Percentiles rank a stretch among this genome's conserved stretches.
Conservation (phyloP, 805 yeast species). For the Candida sanyiensis region DNA sequence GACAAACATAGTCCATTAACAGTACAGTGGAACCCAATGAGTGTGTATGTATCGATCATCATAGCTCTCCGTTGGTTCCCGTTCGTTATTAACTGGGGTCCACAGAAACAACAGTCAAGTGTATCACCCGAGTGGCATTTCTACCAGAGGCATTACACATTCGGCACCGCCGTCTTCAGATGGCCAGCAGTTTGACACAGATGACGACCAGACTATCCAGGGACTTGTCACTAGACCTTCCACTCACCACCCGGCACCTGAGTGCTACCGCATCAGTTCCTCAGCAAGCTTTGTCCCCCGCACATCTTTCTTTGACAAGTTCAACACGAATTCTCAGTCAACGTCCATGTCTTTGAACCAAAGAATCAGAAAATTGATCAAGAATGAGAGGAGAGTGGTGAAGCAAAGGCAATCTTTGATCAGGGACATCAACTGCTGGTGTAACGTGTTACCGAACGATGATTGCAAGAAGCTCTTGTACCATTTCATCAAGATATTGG, state of each 20-base stretch:
- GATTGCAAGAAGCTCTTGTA: constrained; percentile 35
- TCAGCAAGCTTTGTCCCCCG: constrained; percentile 17
- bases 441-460: constrained; percentile 32
- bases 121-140: constrained; percentile 14
- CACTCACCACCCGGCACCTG: constrained; percentile 5
- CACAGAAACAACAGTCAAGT: constrained; percentile 7
- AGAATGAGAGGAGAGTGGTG: constrained; percentile 34
- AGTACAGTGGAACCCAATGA: neutral
- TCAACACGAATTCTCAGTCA: constrained; percentile 18
- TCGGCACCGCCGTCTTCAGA: constrained; percentile 11
- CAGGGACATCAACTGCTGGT: constrained; percentile 40
- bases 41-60: neutral
- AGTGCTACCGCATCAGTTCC: constrained; percentile 4
- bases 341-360: constrained; percentile 29
- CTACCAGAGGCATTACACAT: constrained; percentile 12
- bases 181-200: constrained; percentile 7
- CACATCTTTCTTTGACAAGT: constrained; percentile 23
- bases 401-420: constrained; percentile 34
- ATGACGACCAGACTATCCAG: constrained; percentile 14
- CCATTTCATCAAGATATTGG: constrained; percentile 36
- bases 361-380: constrained; percentile 33
- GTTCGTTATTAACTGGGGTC: too few species aligned
- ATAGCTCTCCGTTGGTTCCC: too few species aligned
- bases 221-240: constrained; percentile 18
- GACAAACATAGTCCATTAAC: too few species aligned